These are phyloP conservation scores for Sphaerobolus stellatus DNA, from an alignment of 1,284 basidiomycete genomes.

Conservation along the genomic window DNA sequence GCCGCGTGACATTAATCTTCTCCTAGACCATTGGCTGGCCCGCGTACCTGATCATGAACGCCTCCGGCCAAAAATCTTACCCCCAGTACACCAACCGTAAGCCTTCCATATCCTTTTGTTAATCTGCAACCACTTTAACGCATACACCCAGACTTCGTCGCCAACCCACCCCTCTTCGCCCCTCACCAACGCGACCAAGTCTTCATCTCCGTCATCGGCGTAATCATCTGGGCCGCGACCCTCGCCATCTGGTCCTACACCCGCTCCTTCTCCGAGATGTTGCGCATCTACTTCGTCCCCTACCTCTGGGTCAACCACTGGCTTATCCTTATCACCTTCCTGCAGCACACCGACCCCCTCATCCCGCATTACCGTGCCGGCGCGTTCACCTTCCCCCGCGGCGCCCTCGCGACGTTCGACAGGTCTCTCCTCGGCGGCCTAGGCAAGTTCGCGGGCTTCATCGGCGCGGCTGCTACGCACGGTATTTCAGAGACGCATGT, in stretches of 20 bases:
- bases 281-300: slow-evolving; percentile 82
- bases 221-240: slow-evolving; percentile 70
- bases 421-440: slow-evolving; percentile 83
- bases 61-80: slow-evolving; percentile 87
- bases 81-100: slow-evolving; percentile 81
- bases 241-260: slow-evolving; percentile 60
- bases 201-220: slow-evolving; percentile 83
- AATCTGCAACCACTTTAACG: not conserved
- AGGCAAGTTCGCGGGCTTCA: slow-evolving; percentile 71
- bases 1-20: not conserved
- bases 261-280: slow-evolving; percentile 74
- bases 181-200: slow-evolving; percentile 82
- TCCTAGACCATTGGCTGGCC: slow-evolving; percentile 81
- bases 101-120: slow-evolving; percentile 24
- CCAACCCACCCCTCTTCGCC: slow-evolving; percentile 80
- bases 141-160: slow-evolving; percentile 71
- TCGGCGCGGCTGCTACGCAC: slow-evolving; percentile 77
- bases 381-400: slow-evolving; percentile 93
- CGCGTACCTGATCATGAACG: slow-evolving; percentile 81
- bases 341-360: slow-evolving; percentile 96
- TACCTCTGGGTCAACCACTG: slow-evolving; percentile 93
- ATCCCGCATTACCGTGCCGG: slow-evolving; percentile 92
- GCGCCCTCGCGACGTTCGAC: slow-evolving; percentile 92
- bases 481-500: slow-evolving; percentile 95
- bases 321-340: slow-evolving; percentile 90